A percentile compares a stretch with the other conserved stretches of the same genome.
Evolutionary conservation across 192 early-diverging fungal genomes (phyloP).

Genomic region (Linnemannia elongata): DNA sequence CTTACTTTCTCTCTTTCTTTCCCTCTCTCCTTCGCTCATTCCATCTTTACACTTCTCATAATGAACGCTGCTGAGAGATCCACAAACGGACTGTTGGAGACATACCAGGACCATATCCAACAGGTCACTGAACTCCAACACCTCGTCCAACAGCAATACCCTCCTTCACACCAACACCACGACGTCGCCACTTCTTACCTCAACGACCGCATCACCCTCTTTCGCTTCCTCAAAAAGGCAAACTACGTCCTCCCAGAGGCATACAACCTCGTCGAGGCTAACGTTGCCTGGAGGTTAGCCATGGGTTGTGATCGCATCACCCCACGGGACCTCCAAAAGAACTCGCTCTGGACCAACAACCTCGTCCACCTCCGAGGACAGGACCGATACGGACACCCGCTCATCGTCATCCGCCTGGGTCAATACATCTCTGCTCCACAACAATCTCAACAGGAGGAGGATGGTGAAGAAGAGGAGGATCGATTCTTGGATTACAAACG

Average conservation of each 20-base stretch:
- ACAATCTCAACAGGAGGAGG: constrained; percentile 8
- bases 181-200: constrained; percentile 40
- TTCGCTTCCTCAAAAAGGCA: constrained; percentile 57
- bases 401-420: constrained; percentile 50
- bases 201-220: constrained; percentile 57
- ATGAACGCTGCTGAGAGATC: constrained; percentile 45
- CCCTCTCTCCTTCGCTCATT: neutral
- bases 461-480: constrained; percentile 24
- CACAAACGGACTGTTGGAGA: constrained; percentile 35
- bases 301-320: constrained; percentile 34
- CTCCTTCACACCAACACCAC: constrained; percentile 27
- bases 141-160: constrained; percentile 53
- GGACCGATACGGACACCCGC: constrained; percentile 50
- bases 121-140: constrained; percentile 54
- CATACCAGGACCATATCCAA: constrained; percentile 48
- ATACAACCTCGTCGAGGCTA: constrained; percentile 48
- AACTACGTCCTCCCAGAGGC: constrained; percentile 48
- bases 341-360: constrained; percentile 42
- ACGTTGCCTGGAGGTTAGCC: constrained; percentile 43
- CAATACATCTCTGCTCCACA: constrained; percentile 44
- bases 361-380: constrained; percentile 43
- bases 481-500: constrained; percentile 52
- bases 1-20: neutral
- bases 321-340: constrained; percentile 33
- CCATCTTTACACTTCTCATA: neutral